Evolutionary conservation across 345 rosid genomes (phyloP).

Genomic region (Eucalyptus sp.): DNA sequence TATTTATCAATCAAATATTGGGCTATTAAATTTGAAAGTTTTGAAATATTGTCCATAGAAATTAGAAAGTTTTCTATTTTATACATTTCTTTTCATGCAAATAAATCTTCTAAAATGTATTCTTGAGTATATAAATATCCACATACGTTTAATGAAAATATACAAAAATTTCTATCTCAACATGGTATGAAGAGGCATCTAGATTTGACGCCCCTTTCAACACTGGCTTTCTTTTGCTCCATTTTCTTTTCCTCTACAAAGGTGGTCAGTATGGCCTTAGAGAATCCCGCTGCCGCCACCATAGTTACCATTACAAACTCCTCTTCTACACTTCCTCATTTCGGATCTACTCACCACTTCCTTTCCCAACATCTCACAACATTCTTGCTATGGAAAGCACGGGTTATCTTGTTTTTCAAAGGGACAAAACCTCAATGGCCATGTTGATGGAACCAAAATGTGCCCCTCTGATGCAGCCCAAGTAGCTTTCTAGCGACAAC

Average conservation of each 20-base stretch:
- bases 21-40: neutral
- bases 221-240: accelerated
- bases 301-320: neutral
- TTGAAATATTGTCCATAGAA: neutral
- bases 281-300: accelerated
- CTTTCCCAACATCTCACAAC: neutral
- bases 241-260: neutral
- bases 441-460: neutral
- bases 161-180: neutral
- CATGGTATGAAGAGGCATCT: accelerated
- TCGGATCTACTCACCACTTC: neutral
- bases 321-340: neutral
- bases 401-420: neutral
- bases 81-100: neutral
- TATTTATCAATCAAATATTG: neutral
- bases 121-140: neutral
- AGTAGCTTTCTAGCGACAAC: accelerated
- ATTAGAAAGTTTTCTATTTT: neutral
- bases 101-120: neutral
- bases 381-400: neutral
- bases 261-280: neutral
- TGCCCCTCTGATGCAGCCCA: accelerated
- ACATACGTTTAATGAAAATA: neutral
- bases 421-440: neutral
- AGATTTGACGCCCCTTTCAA: accelerated